Percentiles rank a stretch among this genome's conserved stretches.
Evolutionary conservation across 2,329 filamentous ascomycete species (phyloP).

Genomic region (Exophiala sideris): DNA sequence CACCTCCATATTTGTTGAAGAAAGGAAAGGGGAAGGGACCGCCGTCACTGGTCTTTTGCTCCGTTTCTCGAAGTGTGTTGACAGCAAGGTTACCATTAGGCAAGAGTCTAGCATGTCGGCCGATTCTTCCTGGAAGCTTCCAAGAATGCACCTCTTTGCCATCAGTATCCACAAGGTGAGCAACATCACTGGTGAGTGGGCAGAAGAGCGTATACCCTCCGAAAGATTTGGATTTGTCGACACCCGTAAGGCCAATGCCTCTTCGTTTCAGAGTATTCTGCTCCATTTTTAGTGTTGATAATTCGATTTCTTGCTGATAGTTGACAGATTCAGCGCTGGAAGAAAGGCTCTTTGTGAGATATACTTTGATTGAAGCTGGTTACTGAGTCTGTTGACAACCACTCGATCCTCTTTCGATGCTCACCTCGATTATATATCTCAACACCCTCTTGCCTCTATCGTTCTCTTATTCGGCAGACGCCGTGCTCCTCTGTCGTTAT

Average conservation of each 20-base stretch:
- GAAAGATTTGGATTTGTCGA: constrained; percentile 37
- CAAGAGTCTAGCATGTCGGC: constrained; percentile 45
- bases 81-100: constrained; percentile 45
- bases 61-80: constrained; percentile 41
- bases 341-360: too few relatives aligned
- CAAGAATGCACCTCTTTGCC: constrained; percentile 45
- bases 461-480: too few relatives aligned
- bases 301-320: background rate
- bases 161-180: constrained; percentile 40
- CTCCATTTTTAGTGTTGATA: constrained; percentile 34
- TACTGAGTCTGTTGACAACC: too few relatives aligned
- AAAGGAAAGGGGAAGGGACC: constrained; percentile 41
- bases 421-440: too few relatives aligned
- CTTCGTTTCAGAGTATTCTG: constrained; percentile 44
- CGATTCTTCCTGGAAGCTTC: constrained; percentile 41
- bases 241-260: constrained; percentile 41
- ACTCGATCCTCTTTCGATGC: too few relatives aligned
- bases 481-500: too few relatives aligned
- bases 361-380: too few relatives aligned
- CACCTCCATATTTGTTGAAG: constrained; percentile 47
- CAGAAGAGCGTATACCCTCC: constrained; percentile 43
- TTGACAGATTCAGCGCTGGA: too few relatives aligned
- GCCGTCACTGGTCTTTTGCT: constrained; percentile 25
- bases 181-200: constrained; percentile 39
- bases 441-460: too few relatives aligned